A percentile compares a stretch with the other conserved stretches of the same genome.
Evolutionary conservation across 2,329 filamentous ascomycete genomes (phyloP).

Genomic region (Fusarium dimerum): DNA sequence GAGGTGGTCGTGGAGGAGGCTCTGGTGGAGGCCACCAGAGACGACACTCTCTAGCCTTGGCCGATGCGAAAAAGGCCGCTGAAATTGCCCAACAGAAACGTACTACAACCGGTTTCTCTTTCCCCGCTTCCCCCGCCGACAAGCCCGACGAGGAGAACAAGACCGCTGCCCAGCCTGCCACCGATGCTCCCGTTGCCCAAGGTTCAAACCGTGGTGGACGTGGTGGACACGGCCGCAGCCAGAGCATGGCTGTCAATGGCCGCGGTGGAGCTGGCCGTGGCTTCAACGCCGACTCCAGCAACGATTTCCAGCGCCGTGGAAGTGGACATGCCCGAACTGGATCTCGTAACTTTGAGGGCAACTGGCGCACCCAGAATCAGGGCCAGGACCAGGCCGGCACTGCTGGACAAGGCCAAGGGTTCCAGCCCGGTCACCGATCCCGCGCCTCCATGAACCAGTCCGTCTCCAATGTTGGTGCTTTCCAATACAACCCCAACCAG

Average conservation of each 20-base stretch:
- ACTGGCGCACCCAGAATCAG: slow-evolving; percentile 83
- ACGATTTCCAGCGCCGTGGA: slow-evolving; percentile 74
- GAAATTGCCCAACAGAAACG: slow-evolving; percentile 96
- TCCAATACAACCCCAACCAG: slow-evolving; percentile 81
- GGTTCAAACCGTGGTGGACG: slow-evolving; percentile 55
- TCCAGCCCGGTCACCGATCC: slow-evolving; percentile 89
- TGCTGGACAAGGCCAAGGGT: slow-evolving; percentile 64
- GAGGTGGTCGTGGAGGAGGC: slow-evolving; percentile 70
- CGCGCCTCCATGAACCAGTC: slow-evolving; percentile 87
- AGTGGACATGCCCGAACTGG: slow-evolving; percentile 79
- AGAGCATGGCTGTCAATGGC: slow-evolving; percentile 83
- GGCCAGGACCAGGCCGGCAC: slow-evolving; percentile 58
- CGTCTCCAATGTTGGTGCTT: slow-evolving; percentile 78
- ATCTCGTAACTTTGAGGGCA: slow-evolving; percentile 95
- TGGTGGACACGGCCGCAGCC: slow-evolving; percentile 72
- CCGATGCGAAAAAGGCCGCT: slow-evolving; percentile 96
- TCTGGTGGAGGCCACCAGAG: slow-evolving; percentile 81
- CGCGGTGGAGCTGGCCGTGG: slow-evolving; percentile 72
- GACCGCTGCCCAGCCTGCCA: slow-evolving; percentile 30
- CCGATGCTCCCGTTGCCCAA: slow-evolving; percentile 40
- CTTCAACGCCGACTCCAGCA: slow-evolving; percentile 48
- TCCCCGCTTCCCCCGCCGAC: slow-evolving; percentile 71
- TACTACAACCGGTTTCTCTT: slow-evolving; percentile 92
- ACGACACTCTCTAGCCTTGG: slow-evolving; percentile 89
- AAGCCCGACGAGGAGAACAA: slow-evolving; percentile 55